Evolutionary conservation across 768 basidiomycete species (phyloP), one percentile per base, ranked within the genome.

Genomic region (Tulasnella sp.): DNA sequence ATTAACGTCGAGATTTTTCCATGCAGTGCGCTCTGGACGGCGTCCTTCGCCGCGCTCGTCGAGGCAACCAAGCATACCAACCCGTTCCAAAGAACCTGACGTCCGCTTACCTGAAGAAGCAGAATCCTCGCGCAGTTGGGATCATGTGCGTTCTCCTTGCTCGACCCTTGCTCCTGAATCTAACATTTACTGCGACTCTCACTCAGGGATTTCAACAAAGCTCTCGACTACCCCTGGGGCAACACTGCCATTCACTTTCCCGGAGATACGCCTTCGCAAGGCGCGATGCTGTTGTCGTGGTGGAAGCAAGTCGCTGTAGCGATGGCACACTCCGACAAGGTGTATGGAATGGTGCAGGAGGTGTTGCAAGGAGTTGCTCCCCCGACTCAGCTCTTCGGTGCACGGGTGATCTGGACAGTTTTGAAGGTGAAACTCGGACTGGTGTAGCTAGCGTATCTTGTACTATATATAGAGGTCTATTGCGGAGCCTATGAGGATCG

Each of bases 141-240:
- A 27, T 68, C 16, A 68, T 68, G 62, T 68, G 62, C 27, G 62
- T 19, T 36, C 62, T 68, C 27, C n/a, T 18, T 27, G 0, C 3
- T 8, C 18, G 9, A 6, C 27, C 62, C 10, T 5, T 12, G 52
- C 24, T n/a, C 24, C 9, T 52, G 21, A 52, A 52, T 3, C 52
- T 52, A 52, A 52, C 52, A n/a, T 52, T 6, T 52, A 5, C 4
- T n/a, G 7, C n/a, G 5, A 14, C 14, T 36, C 2, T 31, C 62
- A 34, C 24, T n/a, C n/a, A 68, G 62, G 62, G 62, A 68, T 34
- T 68, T 68, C 62, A 68, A 68, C 62, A 68, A 68, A 68, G 62
- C 62, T 6, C 62, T 68, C 62, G 62, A 68, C 62, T 68, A 68
- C 27, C 62, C 62, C 10, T 68, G 62, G 62, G 62, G 62, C 16